Evolutionary conservation across 2,329 filamentous ascomycete species (phyloP).

Genomic region (Neofusicoccum sp.): DNA sequence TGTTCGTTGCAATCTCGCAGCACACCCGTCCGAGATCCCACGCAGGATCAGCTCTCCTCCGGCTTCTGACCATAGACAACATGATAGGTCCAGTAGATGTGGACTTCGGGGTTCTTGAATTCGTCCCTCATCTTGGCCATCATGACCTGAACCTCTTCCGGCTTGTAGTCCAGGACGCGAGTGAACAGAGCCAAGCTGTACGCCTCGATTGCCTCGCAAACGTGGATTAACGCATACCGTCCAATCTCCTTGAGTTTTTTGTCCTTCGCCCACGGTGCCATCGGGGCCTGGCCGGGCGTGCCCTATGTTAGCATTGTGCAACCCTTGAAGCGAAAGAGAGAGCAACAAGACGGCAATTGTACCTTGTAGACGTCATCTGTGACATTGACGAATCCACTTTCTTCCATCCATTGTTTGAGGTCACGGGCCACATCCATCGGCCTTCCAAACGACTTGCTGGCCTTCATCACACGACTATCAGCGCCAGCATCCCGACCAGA

Average conservation of each 20-base stretch:
- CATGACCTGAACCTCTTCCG: conserved; percentile 11
- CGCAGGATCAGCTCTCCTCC: too few relatives aligned
- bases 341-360: too few relatives aligned
- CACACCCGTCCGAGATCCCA: too few relatives aligned
- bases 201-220: conserved; percentile 37
- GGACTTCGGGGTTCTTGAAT: not conserved
- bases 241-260: conserved; percentile 36
- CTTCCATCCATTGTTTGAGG: conserved; percentile 45
- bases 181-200: conserved; percentile 38
- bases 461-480: conserved; percentile 18
- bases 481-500: not conserved
- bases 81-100: not conserved
- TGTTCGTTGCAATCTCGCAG: too few relatives aligned
- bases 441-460: conserved; percentile 25
- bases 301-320: too few relatives aligned
- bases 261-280: conserved; percentile 29
- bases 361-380: conserved; percentile 40
- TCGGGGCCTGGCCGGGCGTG: conserved; percentile 28
- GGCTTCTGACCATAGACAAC: not conserved
- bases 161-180: conserved; percentile 10
- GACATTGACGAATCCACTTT: conserved; percentile 56
- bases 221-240: conserved; percentile 30
- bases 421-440: conserved; percentile 37
- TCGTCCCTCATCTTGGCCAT: not conserved
- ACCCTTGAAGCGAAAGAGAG: too few relatives aligned